These are phyloP conservation scores for Decorospora gaudefroyi DNA, from an alignment of 2,329 filamentous ascomycete species.

Conservation along the genomic window DNA sequence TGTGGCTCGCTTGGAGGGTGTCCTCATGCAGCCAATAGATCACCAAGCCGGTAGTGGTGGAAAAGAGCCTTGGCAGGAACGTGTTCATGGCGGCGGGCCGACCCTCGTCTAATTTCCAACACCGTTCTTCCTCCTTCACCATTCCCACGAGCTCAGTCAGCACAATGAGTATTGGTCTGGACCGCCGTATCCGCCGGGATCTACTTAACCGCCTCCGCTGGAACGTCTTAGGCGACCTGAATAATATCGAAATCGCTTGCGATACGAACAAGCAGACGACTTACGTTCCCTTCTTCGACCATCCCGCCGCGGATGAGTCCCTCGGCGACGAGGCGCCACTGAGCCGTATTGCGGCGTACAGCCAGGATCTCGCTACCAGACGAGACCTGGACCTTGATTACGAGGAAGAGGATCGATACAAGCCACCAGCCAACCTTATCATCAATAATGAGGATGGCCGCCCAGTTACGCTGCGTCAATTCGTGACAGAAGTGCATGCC, in stretches of 20 bases:
- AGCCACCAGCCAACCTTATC: conserved; percentile 6
- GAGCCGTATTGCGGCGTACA: background rate
- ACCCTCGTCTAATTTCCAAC: no score
- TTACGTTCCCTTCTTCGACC: conserved; percentile 4
- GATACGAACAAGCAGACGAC: background rate
- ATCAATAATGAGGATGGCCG: conserved; percentile 11
- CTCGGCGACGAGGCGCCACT: conserved; percentile 1
- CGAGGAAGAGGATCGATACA: conserved; percentile 2
- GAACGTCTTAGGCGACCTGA: conserved; percentile 9
- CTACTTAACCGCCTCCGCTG: conserved; percentile 18
- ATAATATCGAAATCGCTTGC: conserved; percentile 7
- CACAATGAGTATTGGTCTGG: no score
- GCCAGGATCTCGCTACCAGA: background rate
- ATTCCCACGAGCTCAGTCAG: no score
- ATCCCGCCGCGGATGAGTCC: conserved; percentile 3
- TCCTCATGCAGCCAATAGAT: no score
- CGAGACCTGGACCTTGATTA: background rate
- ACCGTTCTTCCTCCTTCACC: no score
- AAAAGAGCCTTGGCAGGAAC: no score
- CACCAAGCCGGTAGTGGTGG: no score
- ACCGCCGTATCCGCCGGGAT: conserved; percentile 5
- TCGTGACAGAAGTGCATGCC: conserved; percentile 11
- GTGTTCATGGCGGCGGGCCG: no score
- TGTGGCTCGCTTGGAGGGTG: no score
- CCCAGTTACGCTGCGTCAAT: conserved; percentile 11